Evolutionary conservation across 495 filamentous ascomycete genomes (phyloP).

Genomic region (Trichoderma parareesei): DNA sequence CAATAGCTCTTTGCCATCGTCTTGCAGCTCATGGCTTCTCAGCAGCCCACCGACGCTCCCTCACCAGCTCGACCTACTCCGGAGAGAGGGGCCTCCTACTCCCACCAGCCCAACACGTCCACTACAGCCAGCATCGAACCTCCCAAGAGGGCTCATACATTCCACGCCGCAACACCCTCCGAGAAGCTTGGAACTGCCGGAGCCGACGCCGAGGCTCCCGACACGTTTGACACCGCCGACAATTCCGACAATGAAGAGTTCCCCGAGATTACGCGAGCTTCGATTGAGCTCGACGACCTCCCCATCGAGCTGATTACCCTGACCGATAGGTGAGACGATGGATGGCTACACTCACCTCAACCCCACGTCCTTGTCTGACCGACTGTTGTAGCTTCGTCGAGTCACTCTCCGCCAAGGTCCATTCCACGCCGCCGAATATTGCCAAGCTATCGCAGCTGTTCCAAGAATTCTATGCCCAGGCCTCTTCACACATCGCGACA

Average conservation of each 20-base stretch:
- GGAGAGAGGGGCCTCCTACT: background rate
- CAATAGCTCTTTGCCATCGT: background rate
- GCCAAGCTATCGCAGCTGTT: conserved; percentile 80
- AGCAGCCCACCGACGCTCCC: background rate
- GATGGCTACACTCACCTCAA: background rate
- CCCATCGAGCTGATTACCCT: conserved; percentile 87
- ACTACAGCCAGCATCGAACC: background rate
- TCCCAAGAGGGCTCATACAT: conserved; percentile 13
- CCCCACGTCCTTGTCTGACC: background rate
- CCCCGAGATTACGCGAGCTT: conserved; percentile 43
- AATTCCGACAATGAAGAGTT: conserved; percentile 38
- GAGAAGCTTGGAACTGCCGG: background rate
- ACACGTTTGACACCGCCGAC: conserved; percentile 43
- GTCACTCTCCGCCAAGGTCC: conserved; percentile 78
- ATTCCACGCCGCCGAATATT: conserved; percentile 73
- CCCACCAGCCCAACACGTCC: background rate
- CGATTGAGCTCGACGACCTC: conserved; percentile 71
- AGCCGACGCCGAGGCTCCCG: conserved; percentile 19
- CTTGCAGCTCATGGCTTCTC: conserved; percentile 9
- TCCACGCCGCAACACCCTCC: background rate
- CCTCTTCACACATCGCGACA: conserved; percentile 74
- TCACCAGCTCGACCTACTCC: conserved; percentile 1
- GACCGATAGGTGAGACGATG: conserved; percentile 61
- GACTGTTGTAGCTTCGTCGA: conserved; percentile 68
- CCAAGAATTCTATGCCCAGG: conserved; percentile 86